Base-by-base conservation (phyloP, 208 protist species). In the Acanthamoeba rhysodes region DNA sequence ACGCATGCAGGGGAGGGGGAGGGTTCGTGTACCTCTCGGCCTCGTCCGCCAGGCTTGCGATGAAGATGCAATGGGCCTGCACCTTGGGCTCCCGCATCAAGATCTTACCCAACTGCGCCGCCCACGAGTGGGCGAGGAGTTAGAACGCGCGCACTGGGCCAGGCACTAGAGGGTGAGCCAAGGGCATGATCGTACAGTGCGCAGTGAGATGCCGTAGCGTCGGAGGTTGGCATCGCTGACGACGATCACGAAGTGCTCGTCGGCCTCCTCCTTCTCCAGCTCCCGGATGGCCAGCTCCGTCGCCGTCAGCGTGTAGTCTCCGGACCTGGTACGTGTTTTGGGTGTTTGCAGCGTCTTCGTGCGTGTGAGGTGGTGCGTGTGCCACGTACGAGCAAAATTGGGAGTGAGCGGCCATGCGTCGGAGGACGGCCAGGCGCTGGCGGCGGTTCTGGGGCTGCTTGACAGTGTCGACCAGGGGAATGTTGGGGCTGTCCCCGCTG, bases 211-310 rank as follows among this genome's bases (percentile, higher is more conserved):
- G 91, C 98, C 98, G 96, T 99, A 99, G 29, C 97, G 97, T 24
- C 96, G 96, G 62, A 99, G 96, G 94, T 99, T 99, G 34, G 99
- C 99, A 90, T 99, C 99, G 90, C 97, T 98, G 66, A 99, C 97
- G 24, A 99, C 96, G 96, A 99, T 98, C 7, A 99, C 98, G 96
- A 99, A 98, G 95, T 98, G 98, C 34, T 99, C 97, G 92, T 99
- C 98, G 5, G 97, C 98, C 87, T 98, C 98, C 87, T 98, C 96
- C 66, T 98, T 85, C 48, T 20, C 59, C 9, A 96, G 14, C n/a
- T 90, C 78, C 2, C 48, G 41, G 8, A 87, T 82, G 18, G 95
- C 95, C 48, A 91, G 41, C 12, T 95, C 27, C 7, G 50, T 95
- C 0, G 88, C 95, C 72, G 41, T 48, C 37, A 97, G 74, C 76